phyloP scores from a whole-genome alignment of 768 basidiomycete genomes.

The Omphalotus guepiniiformis region DNA sequence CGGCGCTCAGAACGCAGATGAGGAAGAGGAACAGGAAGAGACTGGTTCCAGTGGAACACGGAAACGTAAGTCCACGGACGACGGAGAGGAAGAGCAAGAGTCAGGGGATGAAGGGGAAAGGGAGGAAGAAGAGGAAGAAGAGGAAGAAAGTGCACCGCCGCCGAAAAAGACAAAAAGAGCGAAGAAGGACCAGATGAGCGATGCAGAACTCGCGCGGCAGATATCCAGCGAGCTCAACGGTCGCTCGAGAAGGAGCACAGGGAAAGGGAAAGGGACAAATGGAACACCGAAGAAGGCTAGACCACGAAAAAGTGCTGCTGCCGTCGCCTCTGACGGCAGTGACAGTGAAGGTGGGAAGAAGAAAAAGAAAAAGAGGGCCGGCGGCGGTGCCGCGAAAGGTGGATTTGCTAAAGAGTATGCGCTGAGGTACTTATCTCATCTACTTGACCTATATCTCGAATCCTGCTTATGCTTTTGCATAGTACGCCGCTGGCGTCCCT shows the following conservation, averaged over 20 bases:
- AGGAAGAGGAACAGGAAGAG: conserved; percentile 29
- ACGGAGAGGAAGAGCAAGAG: conserved; percentile 28
- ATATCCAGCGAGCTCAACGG: conserved; percentile 68
- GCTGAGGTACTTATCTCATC: conserved; percentile 50
- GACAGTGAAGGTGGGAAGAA: conserved; percentile 36
- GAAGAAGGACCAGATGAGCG: conserved; percentile 49
- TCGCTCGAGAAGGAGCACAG: conserved; percentile 47
- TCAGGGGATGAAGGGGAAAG: conserved; percentile 27
- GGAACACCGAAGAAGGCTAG: conserved; percentile 40
- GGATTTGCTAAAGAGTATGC: conserved; percentile 77
- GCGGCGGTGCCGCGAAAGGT: conserved; percentile 53
- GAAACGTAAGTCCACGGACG: conserved; percentile 18
- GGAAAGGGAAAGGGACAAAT: conserved; percentile 30
- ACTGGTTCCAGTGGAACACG: conserved; percentile 19
- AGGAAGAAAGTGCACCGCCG: conserved; percentile 25
- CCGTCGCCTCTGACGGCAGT: conserved; percentile 49
- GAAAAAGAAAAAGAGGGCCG: conserved; percentile 38
- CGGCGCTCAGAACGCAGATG: conserved; percentile 26
- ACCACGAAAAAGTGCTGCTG: conserved; percentile 46
- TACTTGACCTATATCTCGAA: background rate
- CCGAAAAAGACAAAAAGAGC: conserved; percentile 48
- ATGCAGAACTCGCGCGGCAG: conserved; percentile 68
- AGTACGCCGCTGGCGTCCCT: conserved; percentile 75
- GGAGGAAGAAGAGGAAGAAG: conserved; percentile 24
- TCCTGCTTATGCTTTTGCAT: conserved; percentile 10